phyloP scores from a whole-genome alignment of 2,329 filamentous ascomycete species.

The Fulvia fulva region DNA sequence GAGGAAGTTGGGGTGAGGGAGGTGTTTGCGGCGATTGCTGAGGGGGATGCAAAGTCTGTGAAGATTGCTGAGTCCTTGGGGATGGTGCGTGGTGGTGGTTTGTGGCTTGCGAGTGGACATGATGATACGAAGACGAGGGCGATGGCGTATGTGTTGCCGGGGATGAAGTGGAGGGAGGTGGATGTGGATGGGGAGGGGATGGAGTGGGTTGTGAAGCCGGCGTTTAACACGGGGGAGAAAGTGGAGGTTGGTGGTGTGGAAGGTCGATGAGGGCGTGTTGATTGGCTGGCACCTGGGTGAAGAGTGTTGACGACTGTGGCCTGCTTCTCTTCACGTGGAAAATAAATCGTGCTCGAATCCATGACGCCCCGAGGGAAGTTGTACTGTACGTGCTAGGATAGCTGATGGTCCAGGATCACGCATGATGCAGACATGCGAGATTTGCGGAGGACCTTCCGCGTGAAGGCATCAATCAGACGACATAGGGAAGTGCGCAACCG shows the following conservation, averaged over 20 bases:
- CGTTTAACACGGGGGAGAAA: no score
- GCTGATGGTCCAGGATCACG: no score
- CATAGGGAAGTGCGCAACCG: no score
- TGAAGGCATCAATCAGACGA: background rate
- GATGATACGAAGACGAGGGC: background rate
- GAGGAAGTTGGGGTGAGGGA: slow-evolving; percentile 7
- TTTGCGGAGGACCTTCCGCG: background rate
- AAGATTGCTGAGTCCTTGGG: slow-evolving; percentile 6
- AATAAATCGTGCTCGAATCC: no score
- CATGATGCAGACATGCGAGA: background rate
- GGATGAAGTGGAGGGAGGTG: slow-evolving; percentile 4
- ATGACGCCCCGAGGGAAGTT: no score
- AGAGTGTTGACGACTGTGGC: no score
- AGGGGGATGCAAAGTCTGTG: slow-evolving; percentile 1
- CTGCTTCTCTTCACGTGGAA: no score
- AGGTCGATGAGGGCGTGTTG: background rate
- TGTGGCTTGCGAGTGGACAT: background rate
- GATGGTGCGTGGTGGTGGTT: background rate
- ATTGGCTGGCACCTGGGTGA: no score
- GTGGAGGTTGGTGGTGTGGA: no score
- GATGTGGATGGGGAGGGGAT: background rate
- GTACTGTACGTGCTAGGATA: no score
- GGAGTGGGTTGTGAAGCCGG: background rate
- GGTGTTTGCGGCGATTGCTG: background rate
- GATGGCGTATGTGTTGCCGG: slow-evolving; percentile 2